Evolutionary conservation across 129 eudicot genomes (phyloP), one percentile per base, ranked within the genome.

Genomic region (Arctium lappa): DNA sequence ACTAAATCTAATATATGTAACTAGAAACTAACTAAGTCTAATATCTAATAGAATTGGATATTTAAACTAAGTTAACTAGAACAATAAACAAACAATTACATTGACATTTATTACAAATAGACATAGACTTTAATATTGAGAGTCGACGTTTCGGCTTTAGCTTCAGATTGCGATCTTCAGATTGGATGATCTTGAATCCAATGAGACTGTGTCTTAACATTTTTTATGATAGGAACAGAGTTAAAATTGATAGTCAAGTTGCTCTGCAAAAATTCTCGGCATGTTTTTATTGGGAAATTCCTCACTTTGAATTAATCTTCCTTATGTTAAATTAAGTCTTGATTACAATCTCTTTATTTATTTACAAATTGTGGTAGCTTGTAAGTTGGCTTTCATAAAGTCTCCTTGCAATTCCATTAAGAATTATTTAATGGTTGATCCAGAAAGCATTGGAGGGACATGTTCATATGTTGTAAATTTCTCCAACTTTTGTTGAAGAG

Each of bases 231-330:
- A 92, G 89, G 85, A 79, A 79, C 81, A 85, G 79, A 75, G 86
- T 84, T 69, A 93, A 88, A 22, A 22, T 69, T 36, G 94, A 90
- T 16, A 88, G 86, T 79, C 90, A 88, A 84, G 88, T 78, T 33
- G 32, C 95, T 33, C 82, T 93, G 84, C 89, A 87, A 70, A 91
- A 89, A 80, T 93, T 88, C 76, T 87, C 92, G 33, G 97, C 91
- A 75, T 79, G 94, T 81, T 15, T 40, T 69, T 72, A 31, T 15
- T 40, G 65, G 27, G 65, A n/a, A 32, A 36, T 44, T 48, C 44
- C 10, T 63, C 10, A 15, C 65, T 22, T n/a, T 53, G 4, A 3
- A 53, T 12, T 40, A 15, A 5, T 15, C 18, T 53, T 53, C 62
- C 15, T 15, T 53, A 13, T 53, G 65, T 53, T 53, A 15, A 15